A percentile compares a stretch with the other conserved stretches of the same genome.
These are phyloP conservation scores for Leccinellum rugosiceps DNA, from an alignment of 768 basidiomycete genomes.

Conservation along the genomic window DNA sequence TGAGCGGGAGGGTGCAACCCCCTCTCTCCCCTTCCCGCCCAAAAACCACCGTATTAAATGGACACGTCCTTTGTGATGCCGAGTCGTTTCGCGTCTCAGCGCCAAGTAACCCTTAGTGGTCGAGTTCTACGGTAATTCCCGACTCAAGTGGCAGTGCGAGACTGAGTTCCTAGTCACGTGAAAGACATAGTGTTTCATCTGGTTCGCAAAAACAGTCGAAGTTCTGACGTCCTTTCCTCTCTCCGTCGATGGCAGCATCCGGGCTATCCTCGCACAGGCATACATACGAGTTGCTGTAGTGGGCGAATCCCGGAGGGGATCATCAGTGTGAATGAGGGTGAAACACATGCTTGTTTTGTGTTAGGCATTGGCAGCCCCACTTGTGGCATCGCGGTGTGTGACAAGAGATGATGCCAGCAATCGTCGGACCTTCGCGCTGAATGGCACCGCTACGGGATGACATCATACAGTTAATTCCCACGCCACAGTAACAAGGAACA, in stretches of 20 bases:
- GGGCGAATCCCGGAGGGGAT: background rate
- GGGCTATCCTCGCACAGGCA: background rate
- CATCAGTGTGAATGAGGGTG: background rate
- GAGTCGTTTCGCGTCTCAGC: too few relatives aligned
- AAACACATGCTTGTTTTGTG: background rate
- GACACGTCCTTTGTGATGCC: background rate
- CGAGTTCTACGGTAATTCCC: background rate
- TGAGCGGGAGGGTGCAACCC: background rate
- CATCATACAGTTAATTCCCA: background rate
- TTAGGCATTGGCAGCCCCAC: background rate
- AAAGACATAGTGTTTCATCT: background rate
- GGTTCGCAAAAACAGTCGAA: too few relatives aligned
- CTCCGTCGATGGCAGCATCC: background rate
- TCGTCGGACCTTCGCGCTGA: too few relatives aligned
- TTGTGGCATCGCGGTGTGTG: too few relatives aligned
- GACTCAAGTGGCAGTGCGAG: background rate
- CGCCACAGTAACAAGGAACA: constrained; percentile 5
- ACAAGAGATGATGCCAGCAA: background rate
- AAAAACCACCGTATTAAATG: background rate
- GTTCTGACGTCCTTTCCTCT: background rate
- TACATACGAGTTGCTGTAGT: background rate
- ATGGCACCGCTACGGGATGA: background rate
- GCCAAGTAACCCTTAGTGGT: too few relatives aligned
- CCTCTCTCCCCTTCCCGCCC: background rate
- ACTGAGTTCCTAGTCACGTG: background rate